Evolutionary conservation across 2,329 filamentous ascomycete species (phyloP).

Genomic region (Magnaporthiopsis incrustans): DNA sequence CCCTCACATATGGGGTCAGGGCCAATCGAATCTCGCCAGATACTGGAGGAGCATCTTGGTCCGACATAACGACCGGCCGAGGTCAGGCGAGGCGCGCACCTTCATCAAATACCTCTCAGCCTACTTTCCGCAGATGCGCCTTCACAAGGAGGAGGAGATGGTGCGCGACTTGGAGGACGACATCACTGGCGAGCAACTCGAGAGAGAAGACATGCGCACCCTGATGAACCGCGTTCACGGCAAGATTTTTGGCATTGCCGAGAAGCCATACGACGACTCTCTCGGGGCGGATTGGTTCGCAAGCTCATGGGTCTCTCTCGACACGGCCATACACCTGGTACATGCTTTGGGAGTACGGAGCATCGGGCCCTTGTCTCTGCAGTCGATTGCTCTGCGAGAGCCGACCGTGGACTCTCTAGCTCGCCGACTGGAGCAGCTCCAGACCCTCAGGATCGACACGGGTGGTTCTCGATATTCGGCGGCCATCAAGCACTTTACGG

Average conservation of each 20-base stretch:
- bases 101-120: slow-evolving; percentile 40
- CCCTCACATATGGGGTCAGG: slow-evolving; percentile 41
- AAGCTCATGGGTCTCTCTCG: slow-evolving; percentile 58
- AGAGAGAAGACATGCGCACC: not conserved
- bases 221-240: slow-evolving; percentile 26
- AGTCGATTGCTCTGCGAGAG: slow-evolving; percentile 66
- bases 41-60: slow-evolving; percentile 39
- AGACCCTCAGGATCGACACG: slow-evolving; percentile 53
- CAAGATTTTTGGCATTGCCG: slow-evolving; percentile 28
- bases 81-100: slow-evolving; percentile 29
- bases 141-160: slow-evolving; percentile 29
- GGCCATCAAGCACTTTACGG: slow-evolving; percentile 56
- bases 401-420: slow-evolving; percentile 46
- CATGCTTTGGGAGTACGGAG: slow-evolving; percentile 60
- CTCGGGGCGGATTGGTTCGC: slow-evolving; percentile 79
- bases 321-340: slow-evolving; percentile 63
- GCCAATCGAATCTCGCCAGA: slow-evolving; percentile 33
- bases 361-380: slow-evolving; percentile 69
- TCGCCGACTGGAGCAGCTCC: slow-evolving; percentile 51
- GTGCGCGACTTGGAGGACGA: slow-evolving; percentile 12
- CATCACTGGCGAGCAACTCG: not conserved
- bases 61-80: slow-evolving; percentile 32
- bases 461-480: slow-evolving; percentile 56
- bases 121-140: slow-evolving; percentile 33
- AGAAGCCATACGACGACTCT: slow-evolving; percentile 53